Percentiles rank a stretch among this genome's conserved stretches.
These are phyloP conservation scores for Backusella tarrabulga DNA, from an alignment of 192 early-diverging fungal genomes.

Conservation along the genomic window DNA sequence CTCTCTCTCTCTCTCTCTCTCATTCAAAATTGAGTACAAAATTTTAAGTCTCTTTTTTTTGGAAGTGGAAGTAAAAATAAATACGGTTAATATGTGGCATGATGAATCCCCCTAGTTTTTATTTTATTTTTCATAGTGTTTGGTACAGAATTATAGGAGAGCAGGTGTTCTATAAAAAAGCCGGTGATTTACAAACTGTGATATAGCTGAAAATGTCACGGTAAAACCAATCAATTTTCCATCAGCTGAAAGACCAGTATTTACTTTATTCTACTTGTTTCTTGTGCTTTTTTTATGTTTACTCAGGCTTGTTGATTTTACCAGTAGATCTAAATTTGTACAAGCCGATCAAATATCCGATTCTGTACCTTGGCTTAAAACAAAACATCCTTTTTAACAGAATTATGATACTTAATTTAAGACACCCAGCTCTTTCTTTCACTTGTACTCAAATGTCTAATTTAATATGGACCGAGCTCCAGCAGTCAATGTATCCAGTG, in stretches of 20 bases:
- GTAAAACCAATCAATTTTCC: background rate
- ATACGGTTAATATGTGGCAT: background rate
- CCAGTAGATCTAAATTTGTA: background rate
- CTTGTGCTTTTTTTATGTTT: background rate
- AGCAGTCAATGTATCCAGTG: background rate
- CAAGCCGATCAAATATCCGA: conserved; percentile 12
- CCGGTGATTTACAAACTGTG: background rate
- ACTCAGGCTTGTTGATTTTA: background rate
- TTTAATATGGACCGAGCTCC: background rate
- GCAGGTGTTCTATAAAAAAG: background rate
- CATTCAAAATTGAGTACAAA: background rate
- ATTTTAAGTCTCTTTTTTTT: background rate
- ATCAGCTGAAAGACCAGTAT: background rate
- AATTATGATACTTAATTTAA: background rate
- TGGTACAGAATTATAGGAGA: background rate
- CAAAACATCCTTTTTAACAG: background rate
- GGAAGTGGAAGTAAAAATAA: background rate
- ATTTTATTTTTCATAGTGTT: background rate
- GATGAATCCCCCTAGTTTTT: background rate
- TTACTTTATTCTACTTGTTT: background rate
- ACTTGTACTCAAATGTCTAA: background rate
- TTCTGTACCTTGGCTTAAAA: background rate
- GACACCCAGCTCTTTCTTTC: background rate
- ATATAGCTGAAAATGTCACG: background rate
- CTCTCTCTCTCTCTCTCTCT: background rate